Conservation (phyloP, 192 early-diverging fungal genomes). For the Blastocladiella britannica region DNA sequence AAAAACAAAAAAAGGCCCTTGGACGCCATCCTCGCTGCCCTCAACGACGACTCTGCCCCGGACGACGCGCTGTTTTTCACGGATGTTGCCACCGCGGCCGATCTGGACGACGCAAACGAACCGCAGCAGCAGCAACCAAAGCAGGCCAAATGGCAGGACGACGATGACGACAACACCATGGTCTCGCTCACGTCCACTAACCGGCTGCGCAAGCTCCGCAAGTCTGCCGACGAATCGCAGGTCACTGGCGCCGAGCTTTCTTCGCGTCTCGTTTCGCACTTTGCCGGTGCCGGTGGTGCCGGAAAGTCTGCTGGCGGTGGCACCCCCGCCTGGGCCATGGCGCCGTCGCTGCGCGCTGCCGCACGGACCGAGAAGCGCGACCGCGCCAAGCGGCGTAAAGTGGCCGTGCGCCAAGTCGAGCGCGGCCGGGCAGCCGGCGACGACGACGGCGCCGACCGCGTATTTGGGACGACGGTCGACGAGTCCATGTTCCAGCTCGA, state of each 20-base stretch:
- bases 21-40: no score
- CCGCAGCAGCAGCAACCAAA: no score
- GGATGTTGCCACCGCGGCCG: background rate
- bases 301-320: no score
- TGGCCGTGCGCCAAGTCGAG: slow-evolving; percentile 20
- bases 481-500: slow-evolving; percentile 26
- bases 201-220: slow-evolving; percentile 57
- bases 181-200: slow-evolving; percentile 47
- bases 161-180: slow-evolving; percentile 42
- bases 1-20: no score
- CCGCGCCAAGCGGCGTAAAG: background rate
- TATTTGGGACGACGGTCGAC: no score
- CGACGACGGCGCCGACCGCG: slow-evolving; percentile 75
- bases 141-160: slow-evolving; percentile 42
- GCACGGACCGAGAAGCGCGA: background rate
- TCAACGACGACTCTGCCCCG: background rate
- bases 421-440: slow-evolving; percentile 61
- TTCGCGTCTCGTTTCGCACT: slow-evolving; percentile 60
- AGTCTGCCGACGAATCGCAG: slow-evolving; percentile 45
- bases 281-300: no score
- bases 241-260: slow-evolving; percentile 67
- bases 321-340: no score
- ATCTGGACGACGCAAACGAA: background rate
- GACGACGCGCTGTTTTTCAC: background rate
- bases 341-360: background rate